Evolutionary conservation across 1,284 basidiomycete species (phyloP), one percentile per base, ranked within the genome.

Genomic region (Leccinum solheimii): DNA sequence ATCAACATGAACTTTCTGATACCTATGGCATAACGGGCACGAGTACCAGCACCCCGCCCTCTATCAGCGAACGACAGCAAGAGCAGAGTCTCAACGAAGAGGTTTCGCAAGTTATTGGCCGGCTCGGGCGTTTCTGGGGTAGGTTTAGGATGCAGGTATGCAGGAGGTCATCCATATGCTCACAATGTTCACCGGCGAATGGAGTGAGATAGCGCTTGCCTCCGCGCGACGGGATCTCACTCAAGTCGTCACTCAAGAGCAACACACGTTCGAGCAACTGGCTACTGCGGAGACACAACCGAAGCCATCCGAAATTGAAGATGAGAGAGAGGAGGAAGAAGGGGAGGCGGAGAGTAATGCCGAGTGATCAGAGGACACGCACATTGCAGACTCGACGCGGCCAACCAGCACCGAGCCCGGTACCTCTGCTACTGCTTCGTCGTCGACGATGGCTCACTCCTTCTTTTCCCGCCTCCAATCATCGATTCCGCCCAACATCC

Each of bases 71-170:
- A 26, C 4, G 76, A 60, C 78, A 78, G 60, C 73, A 81, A 11
- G 83, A 86, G 64, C 88, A 84, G 55, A 86, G 82, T 60, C 78
- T 96, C 55, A 89, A 95, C 70, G 89, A 94, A 67, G 94, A 96
- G 75, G 92, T 97, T 8, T 83, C 83, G 3, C 90, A 96, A 72
- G 93, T 95, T 23, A 85, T 95, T 56, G 91, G 90, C 21, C 87
- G 91, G 68, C 78, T 95, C n/a, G 89, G 87, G 43, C 81, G 86
- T 60, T 89, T 94, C 73, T 97, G 94, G 94, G 93, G 94, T 54
- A 90, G 91, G 16, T 90, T 95, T 71, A 86, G 87, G 78, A 91
- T 90, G 75, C 92, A 94, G 86, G 94, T 89, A 67, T 68, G 87
- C 69, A 59, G 11, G 21, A 54, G 45, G n/a, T 49, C 53, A 48